Base-by-base conservation (phyloP, 768 basidiomycete species). In the Kwoniella heveanensis region DNA sequence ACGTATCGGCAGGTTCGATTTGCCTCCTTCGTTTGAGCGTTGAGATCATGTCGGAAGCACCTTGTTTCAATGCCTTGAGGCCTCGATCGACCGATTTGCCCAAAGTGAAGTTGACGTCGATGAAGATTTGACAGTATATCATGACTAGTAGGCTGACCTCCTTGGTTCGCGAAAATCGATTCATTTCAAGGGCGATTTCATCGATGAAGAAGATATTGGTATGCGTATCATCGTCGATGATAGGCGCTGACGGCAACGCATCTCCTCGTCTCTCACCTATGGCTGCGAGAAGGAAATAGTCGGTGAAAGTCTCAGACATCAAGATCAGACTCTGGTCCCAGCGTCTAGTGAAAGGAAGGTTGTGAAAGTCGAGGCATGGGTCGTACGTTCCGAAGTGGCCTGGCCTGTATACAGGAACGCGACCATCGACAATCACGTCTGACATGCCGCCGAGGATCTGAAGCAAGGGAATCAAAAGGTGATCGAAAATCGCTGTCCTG, bases 321-420 rank as follows among this genome's bases (percentile, higher is more conserved):
- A 65, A 21, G 25, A 60, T 56, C n/a, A 55, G 46, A 30, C 44
- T 39, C 37, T 65, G 64, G 12, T 51, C 39, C 50, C 57, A 65
- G 17, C 64, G 54, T n/a, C 25, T 1, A 10, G 26, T 21, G 47
- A 27, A 48, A 7, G 57, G 50, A n/a, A 26, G 21, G 7, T 26
- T 26, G 27, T n/a, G n/a, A 19, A 60, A 47, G n/a, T 59, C 47
- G 21, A 58, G 21, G 2, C 22, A 21, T 1, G 61, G 44, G 12
- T 60, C 29, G 26, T 54, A 62, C 1, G 58, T 13, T 6, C 64
- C 57, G 25, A 10, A 60, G 24, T 60, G 53, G 21, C 53, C 56
- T 15, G 55, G 36, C 21, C 56, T 54, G 39, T 60, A 60, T 2
- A 60, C 29, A 1, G 59, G 64, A 36, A 37, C 46, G 21, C 25